Evolutionary conservation across 441 rosid genomes (phyloP).

Genomic region (Kokia cookei): DNA sequence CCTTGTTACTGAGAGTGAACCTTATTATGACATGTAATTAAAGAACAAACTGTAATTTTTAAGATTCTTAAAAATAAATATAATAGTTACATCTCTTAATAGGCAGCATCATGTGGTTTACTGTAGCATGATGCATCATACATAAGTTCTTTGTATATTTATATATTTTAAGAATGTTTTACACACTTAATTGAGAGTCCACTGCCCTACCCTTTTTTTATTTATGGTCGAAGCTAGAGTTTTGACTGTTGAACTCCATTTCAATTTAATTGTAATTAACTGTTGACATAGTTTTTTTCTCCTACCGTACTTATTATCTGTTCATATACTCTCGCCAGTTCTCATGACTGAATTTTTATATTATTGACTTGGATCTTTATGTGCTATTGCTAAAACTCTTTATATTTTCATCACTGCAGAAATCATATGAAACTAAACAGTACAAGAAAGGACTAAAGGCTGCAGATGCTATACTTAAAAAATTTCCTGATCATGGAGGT

Average conservation of each 20-base stretch:
- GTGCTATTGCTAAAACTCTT: background rate
- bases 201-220: background rate
- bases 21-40: no score
- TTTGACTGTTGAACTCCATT: background rate
- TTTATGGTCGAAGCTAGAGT: background rate
- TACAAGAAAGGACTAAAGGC: conserved; percentile 98
- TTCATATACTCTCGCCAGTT: background rate
- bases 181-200: background rate
- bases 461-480: conserved; percentile 91
- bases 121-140: no score
- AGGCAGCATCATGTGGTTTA: no score
- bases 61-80: no score
- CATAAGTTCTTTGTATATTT: background rate
- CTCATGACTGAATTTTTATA: background rate
- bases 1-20: no score
- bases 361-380: background rate
- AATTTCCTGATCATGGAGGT: conserved; percentile 99
- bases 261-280: background rate
- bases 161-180: background rate
- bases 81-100: no score
- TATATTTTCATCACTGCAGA: conserved; percentile 41
- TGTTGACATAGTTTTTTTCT: background rate
- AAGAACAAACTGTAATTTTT: no score
- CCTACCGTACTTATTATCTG: background rate
- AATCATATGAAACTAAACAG: conserved; percentile 98